Evolutionary conservation across 2,329 filamentous ascomycete genomes (phyloP).

Genomic region (Chaetomiaceae sp.): DNA sequence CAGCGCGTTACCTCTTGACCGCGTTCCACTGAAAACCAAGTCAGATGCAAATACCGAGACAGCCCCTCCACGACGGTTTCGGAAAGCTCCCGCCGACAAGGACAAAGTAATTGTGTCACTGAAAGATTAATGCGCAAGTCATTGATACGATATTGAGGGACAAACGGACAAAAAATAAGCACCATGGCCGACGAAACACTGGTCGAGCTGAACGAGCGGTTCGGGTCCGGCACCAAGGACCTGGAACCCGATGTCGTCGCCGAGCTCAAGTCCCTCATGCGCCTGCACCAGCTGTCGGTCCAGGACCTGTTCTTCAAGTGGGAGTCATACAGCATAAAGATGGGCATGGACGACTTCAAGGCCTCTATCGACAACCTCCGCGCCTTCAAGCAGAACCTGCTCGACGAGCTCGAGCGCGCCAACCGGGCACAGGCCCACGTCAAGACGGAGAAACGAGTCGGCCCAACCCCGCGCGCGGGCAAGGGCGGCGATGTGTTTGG

Average conservation of each 20-base stretch:
- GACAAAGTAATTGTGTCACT: not conserved
- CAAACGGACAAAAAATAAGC: not conserved
- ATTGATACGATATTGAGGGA: too few relatives aligned
- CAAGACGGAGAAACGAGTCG: slow-evolving; percentile 57
- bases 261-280: slow-evolving; percentile 82
- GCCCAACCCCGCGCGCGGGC: slow-evolving; percentile 58
- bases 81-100: not conserved
- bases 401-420: slow-evolving; percentile 76
- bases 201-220: slow-evolving; percentile 42
- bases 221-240: slow-evolving; percentile 52
- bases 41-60: slow-evolving; percentile 1
- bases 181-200: slow-evolving; percentile 38
- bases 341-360: slow-evolving; percentile 74
- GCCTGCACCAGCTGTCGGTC: slow-evolving; percentile 71
- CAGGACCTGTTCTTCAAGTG: slow-evolving; percentile 97
- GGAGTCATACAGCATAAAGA: slow-evolving; percentile 96
- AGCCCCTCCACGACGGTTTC: slow-evolving; percentile 8
- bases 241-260: slow-evolving; percentile 72
- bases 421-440: slow-evolving; percentile 57
- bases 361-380: slow-evolving; percentile 66
- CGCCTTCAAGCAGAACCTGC: slow-evolving; percentile 79
- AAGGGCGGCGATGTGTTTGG: slow-evolving; percentile 69
- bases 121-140: not conserved
- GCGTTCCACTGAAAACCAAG: slow-evolving; percentile 1
- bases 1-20: slow-evolving; percentile 4